phyloP scores from a whole-genome alignment of 2,329 filamentous ascomycete species.

The Colletotrichum filicis region DNA sequence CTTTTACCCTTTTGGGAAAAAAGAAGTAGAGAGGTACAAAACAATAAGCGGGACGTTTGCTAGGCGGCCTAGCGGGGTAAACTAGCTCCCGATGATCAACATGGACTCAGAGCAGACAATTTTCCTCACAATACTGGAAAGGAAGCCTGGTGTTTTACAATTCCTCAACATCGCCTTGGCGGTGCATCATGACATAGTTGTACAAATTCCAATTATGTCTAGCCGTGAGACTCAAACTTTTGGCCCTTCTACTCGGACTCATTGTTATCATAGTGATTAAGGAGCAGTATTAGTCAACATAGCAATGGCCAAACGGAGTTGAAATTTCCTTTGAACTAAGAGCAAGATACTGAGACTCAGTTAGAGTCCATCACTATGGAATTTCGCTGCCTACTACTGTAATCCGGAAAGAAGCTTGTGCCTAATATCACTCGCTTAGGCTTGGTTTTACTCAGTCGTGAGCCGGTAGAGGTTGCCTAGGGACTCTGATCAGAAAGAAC shows the following conservation, averaged over 20 bases:
- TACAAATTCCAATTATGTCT: not conserved
- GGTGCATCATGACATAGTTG: not conserved
- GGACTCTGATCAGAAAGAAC: not conserved
- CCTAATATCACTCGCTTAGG: not conserved
- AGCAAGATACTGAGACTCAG: not conserved
- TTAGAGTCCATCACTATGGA: not conserved
- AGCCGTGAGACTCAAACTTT: not conserved
- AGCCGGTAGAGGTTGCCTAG: not conserved
- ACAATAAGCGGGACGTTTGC: not conserved
- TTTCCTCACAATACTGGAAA: not conserved
- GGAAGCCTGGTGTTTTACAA: not conserved
- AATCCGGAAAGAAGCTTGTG: not conserved
- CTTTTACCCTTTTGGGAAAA: not conserved
- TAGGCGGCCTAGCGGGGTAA: not conserved
- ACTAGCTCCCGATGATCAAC: not conserved
- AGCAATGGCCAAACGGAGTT: not conserved
- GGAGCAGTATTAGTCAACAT: too few species aligned
- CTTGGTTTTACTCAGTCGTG: not conserved
- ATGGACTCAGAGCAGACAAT: not conserved
- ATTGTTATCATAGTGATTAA: too few species aligned
- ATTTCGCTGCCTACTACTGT: not conserved
- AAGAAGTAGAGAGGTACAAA: not conserved
- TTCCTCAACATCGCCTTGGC: not conserved
- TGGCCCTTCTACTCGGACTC: not conserved
- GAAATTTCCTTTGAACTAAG: not conserved